A percentile compares a stretch with the other conserved stretches of the same genome.
Conservation (phyloP, 2,329 filamentous ascomycete genomes). For the Leptographium flavum region DNA sequence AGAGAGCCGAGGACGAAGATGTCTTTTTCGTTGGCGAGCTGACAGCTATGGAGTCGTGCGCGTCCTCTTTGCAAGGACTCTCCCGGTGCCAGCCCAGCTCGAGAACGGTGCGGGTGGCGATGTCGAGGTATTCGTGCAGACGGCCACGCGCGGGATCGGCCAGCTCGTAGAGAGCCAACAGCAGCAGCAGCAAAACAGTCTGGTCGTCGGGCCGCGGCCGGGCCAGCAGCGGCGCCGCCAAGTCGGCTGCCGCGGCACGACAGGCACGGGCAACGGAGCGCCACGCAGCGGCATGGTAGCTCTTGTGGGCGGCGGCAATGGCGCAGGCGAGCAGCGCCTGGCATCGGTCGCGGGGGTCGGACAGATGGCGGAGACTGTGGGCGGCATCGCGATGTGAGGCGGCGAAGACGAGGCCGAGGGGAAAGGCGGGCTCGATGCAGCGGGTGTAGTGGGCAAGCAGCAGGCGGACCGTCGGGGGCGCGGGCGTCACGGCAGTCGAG, state of each 20-base stretch:
- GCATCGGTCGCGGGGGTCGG: not conserved
- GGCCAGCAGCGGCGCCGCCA: not conserved
- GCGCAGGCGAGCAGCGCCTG: not conserved
- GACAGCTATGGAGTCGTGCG: not conserved
- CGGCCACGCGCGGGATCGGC: slow-evolving; percentile 1
- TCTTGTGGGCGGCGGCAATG: slow-evolving; percentile 3
- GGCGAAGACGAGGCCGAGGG: not conserved
- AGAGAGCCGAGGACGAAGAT: not conserved
- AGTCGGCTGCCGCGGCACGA: not conserved
- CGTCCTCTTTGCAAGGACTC: not conserved
- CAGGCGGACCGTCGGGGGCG: not conserved
- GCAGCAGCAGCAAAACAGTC: not conserved
- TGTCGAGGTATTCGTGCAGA: not conserved
- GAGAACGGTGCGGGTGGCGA: not conserved
- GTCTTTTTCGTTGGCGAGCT: not conserved
- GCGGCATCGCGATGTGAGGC: not conserved
- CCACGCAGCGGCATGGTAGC: not conserved
- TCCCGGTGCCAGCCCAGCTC: not conserved
- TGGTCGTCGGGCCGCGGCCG: not conserved
- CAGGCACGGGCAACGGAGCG: not conserved
- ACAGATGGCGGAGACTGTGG: not conserved
- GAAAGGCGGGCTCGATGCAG: not conserved
- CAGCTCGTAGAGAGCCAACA: slow-evolving; percentile 1
- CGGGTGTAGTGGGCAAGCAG: slow-evolving; percentile 1
- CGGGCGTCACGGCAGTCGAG: not conserved